Evolutionary conservation across 257 asterid species (phyloP).

Genomic region (Nemophila menziesii): DNA sequence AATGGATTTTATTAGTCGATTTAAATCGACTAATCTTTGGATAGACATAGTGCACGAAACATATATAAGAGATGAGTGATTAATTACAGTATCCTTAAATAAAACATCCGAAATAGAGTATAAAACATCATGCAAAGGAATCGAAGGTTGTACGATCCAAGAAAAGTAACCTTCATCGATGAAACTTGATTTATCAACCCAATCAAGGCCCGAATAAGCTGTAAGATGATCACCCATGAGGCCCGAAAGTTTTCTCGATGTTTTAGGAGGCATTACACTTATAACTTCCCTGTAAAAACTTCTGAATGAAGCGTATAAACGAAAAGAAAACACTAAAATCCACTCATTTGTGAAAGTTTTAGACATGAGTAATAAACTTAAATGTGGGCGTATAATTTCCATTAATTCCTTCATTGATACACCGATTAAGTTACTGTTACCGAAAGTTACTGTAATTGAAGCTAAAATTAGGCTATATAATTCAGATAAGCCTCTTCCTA

Average conservation of each 20-base stretch:
- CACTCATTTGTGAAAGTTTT: slow-evolving; percentile 28
- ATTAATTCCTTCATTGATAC: slow-evolving; percentile 46
- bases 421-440: slow-evolving; percentile 61
- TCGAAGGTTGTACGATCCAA: slow-evolving; percentile 54
- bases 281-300: slow-evolving; percentile 58
- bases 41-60: slow-evolving; percentile 58
- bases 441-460: slow-evolving; percentile 61
- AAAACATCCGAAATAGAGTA: slow-evolving; percentile 37
- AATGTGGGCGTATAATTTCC: slow-evolving; percentile 39
- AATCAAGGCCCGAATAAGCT: slow-evolving; percentile 59
- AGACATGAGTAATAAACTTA: slow-evolving; percentile 41
- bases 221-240: slow-evolving; percentile 43
- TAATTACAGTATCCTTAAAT: slow-evolving; percentile 33
- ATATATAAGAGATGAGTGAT: slow-evolving; percentile 56
- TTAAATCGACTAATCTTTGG: slow-evolving; percentile 73
- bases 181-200: slow-evolving; percentile 45
- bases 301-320: slow-evolving; percentile 52
- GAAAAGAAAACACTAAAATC: slow-evolving; percentile 51
- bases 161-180: slow-evolving; percentile 46
- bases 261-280: slow-evolving; percentile 51
- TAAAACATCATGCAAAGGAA: slow-evolving; percentile 44
- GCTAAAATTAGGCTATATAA: slow-evolving; percentile 54
- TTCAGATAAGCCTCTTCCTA: slow-evolving; percentile 66
- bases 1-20: slow-evolving; percentile 46
- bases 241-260: slow-evolving; percentile 53